Evolutionary conservation across 2,329 filamentous ascomycete genomes (phyloP).

Genomic region (Aspergillus hortae): DNA sequence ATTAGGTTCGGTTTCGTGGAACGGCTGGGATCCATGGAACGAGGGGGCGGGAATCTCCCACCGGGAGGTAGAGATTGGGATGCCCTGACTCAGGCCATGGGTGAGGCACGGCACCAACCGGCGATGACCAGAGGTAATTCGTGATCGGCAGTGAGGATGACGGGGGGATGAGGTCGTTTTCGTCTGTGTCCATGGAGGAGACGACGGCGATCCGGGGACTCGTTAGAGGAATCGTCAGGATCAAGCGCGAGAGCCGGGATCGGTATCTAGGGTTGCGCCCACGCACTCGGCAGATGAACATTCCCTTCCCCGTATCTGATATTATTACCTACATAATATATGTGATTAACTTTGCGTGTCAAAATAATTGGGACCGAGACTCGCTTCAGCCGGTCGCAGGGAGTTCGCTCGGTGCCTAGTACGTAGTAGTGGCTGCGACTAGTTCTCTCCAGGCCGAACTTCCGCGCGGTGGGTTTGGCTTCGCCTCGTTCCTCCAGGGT

Average conservation of each 20-base stretch:
- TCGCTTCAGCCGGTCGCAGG: too few species aligned
- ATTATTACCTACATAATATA: too few species aligned
- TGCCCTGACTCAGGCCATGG: slow-evolving; percentile 5
- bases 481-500: neutral
- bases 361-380: too few species aligned
- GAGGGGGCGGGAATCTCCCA: slow-evolving; percentile 16
- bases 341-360: too few species aligned
- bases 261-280: neutral
- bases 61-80: slow-evolving; percentile 10
- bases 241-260: neutral
- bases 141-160: neutral
- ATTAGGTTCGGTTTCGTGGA: slow-evolving; percentile 18
- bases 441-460: slow-evolving; percentile 11
- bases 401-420: neutral
- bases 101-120: neutral
- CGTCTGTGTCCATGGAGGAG: neutral
- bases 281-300: too few species aligned
- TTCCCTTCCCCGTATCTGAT: too few species aligned
- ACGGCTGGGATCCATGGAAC: slow-evolving; percentile 18
- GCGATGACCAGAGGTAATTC: too few species aligned
- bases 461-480: slow-evolving; percentile 9
- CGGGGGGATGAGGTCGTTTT: neutral
- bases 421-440: neutral
- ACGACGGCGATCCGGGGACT: neutral
- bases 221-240: neutral